Base-by-base conservation (phyloP, 106 monocot species). In the Dendrobium catenatum region DNA sequence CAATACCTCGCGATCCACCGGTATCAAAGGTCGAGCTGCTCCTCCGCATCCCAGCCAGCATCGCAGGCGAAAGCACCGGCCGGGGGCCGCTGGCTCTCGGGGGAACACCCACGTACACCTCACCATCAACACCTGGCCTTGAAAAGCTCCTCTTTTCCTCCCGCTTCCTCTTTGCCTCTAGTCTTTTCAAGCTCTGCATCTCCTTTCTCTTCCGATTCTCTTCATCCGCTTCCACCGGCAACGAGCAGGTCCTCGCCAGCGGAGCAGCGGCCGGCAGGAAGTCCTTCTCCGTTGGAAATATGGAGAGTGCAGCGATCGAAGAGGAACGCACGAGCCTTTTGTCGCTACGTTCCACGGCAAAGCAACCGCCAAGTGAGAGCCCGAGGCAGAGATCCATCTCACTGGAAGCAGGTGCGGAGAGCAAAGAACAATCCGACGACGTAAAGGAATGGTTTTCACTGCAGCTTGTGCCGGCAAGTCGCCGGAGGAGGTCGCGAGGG, bases 311-410 rank as follows among this genome's bases (percentile, higher is more conserved):
- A 7, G 89, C 68, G 48, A 86, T 58, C 40, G 93, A 91, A 11
- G 89, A 86, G 8, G 91, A 83, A 31, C 89, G 81, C 18, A 88
- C 78, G 1, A 87, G 79, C 47, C 81, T 76, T 73, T 78, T 85
- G n/a, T 72, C 80, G 15, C 46, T 85, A 2, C 15, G 51, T 51
- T 15, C 13, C 51, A 51, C 51, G 3, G 91, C 89, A 48, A 91
- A 93, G 83, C 87, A 81, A 0, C 93, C 93, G n/a, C 87, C 87
- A 5, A 94, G 61, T 0, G 91, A 91, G 1, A 94, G 82, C 67
- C 91, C 91, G 9, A 94, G 79, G 78, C 84, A 88, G 56, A 94
- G 89, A 72, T 94, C 94, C 31, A 86, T 75, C 83, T 86, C 85
- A 0, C 59, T 80, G 47, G 64, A 66, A 26, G 64, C 24, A 24